A percentile compares a stretch with the other conserved stretches of the same genome.
Conservation (phyloP, 2,329 filamentous ascomycete genomes). For the Aspergillus amoenus region DNA sequence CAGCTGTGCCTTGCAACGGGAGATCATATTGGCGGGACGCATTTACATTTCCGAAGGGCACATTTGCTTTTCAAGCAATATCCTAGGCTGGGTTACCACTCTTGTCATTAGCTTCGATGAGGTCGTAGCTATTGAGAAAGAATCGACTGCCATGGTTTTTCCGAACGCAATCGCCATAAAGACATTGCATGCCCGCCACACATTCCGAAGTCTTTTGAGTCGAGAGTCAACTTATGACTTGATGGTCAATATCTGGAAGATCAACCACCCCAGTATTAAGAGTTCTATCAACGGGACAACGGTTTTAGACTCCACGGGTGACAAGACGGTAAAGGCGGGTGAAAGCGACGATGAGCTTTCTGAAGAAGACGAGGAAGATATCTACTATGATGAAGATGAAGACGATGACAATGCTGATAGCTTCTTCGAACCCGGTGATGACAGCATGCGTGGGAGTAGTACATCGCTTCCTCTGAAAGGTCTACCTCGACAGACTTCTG, state of each 20-base stretch:
- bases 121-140: conserved; percentile 94
- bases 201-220: conserved; percentile 93
- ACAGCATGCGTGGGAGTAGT: conserved; percentile 57
- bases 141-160: conserved; percentile 91
- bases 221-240: conserved; percentile 95
- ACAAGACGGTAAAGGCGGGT: conserved; percentile 79
- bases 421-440: conserved; percentile 56
- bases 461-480: conserved; percentile 48
- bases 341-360: conserved; percentile 68
- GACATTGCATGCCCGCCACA: conserved; percentile 89
- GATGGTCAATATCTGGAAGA: conserved; percentile 97
- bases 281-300: conserved; percentile 87
- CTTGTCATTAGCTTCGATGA: conserved; percentile 98
- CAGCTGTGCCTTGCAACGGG: conserved; percentile 90
- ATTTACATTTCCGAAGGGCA: conserved; percentile 97
- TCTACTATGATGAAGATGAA: conserved; percentile 54
- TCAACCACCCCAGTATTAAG: conserved; percentile 87
- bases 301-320: conserved; percentile 75
- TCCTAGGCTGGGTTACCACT: conserved; percentile 96
- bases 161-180: conserved; percentile 97
- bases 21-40: conserved; percentile 90
- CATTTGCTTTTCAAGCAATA: conserved; percentile 98
- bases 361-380: conserved; percentile 65
- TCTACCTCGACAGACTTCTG: conserved; percentile 71
- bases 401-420: conserved; percentile 59